Evolutionary conservation across 768 basidiomycete species (phyloP), one percentile per base, ranked within the genome.

Genomic region (Boletellus emodensis): DNA sequence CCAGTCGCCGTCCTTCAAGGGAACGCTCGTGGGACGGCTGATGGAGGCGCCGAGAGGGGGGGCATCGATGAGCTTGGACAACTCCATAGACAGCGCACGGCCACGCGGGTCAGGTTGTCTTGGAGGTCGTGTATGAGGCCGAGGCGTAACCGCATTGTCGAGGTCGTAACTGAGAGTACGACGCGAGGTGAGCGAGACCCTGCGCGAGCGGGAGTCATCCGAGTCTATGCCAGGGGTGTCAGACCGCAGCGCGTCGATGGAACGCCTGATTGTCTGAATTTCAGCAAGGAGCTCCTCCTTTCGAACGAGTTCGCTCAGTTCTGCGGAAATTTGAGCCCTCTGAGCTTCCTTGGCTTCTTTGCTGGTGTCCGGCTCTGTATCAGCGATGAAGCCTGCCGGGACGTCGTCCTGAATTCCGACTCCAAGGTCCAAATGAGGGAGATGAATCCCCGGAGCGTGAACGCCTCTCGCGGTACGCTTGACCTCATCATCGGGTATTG

Each of bases 1-100:
- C 93, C 93, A 96, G 56, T 88, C 84, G n/a, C 80, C 76, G 38
- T 87, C 82, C 43, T 78, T 62, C 36, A 87, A 68, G n/a, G 87
- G 87, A 6, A 75, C 84, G 58, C 86, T 89, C 0, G 81, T 84
- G 14, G 89, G 86, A 35, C 87, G 77, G 48, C 76, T 75, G 47
- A 87, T 82, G 2, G 82, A 73, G 47, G 79, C 77, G 13, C 79
- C 79, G 14, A 77, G 58, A 20, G 72, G 61, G 44, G 73, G 66
- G 30, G 72, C 64, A 53, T 76, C 70, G 37, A 75, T 64, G 37
- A 80, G 62, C 43, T 72, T 70, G 13, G 79, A 75, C 43, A 85
- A 61, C 54, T 87, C 87, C 84, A 91, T 80, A 9, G 87, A 90
- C 53, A 82, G 78, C n/a, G 80, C 78, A 26, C 85, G 76, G 28